A percentile compares a stretch with the other conserved stretches of the same genome.
These are phyloP conservation scores for Scedosporium dehoogii DNA, from an alignment of 2,329 filamentous ascomycete genomes.

Conservation along the genomic window DNA sequence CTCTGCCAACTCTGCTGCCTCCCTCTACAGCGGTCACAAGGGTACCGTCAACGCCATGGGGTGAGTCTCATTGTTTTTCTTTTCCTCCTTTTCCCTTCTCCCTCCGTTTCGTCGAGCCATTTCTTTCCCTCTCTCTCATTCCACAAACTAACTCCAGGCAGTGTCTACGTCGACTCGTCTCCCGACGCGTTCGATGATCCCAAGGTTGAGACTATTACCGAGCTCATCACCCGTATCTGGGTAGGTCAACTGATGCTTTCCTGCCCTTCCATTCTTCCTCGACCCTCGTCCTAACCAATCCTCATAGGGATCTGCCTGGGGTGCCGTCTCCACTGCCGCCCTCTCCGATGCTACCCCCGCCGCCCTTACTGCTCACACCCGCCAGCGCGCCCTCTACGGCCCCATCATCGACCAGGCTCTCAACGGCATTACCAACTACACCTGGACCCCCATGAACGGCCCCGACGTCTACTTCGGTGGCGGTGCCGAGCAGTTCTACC, in stretches of 20 bases:
- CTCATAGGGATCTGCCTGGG: conserved; percentile 41
- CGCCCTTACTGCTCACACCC: conserved; percentile 63
- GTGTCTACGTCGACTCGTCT: conserved; percentile 69
- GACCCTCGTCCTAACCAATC: conserved; percentile 8
- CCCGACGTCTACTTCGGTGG: conserved; percentile 77
- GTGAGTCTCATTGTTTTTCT: conserved; percentile 19
- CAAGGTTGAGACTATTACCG: conserved; percentile 75
- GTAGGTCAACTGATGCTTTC: conserved; percentile 31
- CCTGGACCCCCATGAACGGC: conserved; percentile 64
- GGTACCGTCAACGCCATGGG: conserved; percentile 73
- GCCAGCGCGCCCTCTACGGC: conserved; percentile 58
- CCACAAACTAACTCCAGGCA: conserved; percentile 11
- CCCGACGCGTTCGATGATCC: conserved; percentile 68
- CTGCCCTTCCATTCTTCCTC: conserved; percentile 17
- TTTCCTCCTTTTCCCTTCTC: neutral
- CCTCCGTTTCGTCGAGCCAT: too few relatives aligned
- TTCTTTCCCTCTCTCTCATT: neutral
- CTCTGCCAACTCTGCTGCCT: conserved; percentile 74
- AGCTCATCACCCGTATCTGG: conserved; percentile 63
- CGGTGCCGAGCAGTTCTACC: conserved; percentile 71
- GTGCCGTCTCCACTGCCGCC: conserved; percentile 69
- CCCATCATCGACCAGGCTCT: conserved; percentile 67
- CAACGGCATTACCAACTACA: conserved; percentile 68
- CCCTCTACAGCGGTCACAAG: conserved; percentile 77
- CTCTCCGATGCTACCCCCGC: conserved; percentile 76